Conservation (phyloP, 1,139 yeast species). For the Taphrina wiesneri region DNA sequence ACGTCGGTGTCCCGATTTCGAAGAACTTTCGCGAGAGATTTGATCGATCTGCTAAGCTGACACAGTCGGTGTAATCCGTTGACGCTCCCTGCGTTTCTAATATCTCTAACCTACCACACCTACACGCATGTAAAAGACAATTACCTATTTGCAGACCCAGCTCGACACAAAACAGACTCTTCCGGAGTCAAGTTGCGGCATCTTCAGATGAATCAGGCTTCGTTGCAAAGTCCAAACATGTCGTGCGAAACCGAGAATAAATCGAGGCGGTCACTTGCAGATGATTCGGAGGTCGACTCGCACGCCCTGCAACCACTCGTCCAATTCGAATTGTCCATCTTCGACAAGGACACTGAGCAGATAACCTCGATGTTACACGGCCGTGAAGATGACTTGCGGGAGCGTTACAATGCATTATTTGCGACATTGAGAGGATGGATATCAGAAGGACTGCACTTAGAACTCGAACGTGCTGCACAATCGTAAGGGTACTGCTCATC, state of each 20-base stretch:
- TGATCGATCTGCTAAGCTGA: no score
- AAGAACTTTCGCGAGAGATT: no score
- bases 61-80: no score
- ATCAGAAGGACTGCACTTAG: not conserved
- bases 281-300: not conserved
- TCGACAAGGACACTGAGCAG: not conserved
- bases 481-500: not conserved
- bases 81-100: no score
- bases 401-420: conserved; percentile 4
- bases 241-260: not conserved
- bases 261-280: not conserved
- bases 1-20: no score
- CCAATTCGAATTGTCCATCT: not conserved
- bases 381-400: not conserved
- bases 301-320: not conserved
- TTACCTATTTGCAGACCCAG: no score
- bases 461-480: not conserved
- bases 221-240: no score
- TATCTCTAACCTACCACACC: no score
- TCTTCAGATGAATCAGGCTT: no score
- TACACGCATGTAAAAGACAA: no score
- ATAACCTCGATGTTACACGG: not conserved
- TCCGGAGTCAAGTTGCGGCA: no score
- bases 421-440: not conserved
- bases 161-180: no score